Conservation (phyloP, 2,329 filamentous ascomycete species). For the Colletotrichum acutatum region DNA sequence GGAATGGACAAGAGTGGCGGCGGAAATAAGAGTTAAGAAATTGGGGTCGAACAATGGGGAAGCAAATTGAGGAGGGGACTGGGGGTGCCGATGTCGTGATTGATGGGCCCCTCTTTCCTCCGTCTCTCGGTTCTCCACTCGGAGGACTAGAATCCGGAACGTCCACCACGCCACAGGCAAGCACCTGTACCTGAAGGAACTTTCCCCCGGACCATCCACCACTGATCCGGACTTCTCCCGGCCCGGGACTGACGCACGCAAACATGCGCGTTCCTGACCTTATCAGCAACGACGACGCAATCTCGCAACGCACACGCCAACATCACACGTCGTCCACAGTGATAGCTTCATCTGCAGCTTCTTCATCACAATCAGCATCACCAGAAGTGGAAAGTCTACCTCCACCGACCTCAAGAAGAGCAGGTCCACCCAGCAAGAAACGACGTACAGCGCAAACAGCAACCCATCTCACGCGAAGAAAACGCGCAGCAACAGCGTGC, state of each 20-base stretch:
- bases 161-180: background rate
- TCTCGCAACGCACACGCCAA: background rate
- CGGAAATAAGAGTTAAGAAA: background rate
- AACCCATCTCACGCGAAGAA: background rate
- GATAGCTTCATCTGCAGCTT: background rate
- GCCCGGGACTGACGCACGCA: background rate
- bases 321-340: background rate
- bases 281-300: constrained; percentile 6
- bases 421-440: too few relatives aligned
- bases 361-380: too few relatives aligned
- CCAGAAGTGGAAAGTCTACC: too few relatives aligned
- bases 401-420: background rate
- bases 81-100: background rate
- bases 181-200: background rate
- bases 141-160: background rate
- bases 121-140: background rate
- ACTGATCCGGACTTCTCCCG: background rate
- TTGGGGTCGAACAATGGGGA: background rate
- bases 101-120: background rate
- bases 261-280: constrained; percentile 14
- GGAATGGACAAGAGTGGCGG: background rate
- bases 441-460: background rate
- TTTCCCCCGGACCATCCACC: background rate
- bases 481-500: constrained; percentile 25
- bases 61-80: background rate